phyloP scores from a whole-genome alignment of 2,329 filamentous ascomycete genomes.

The Botrytis byssoidea region DNA sequence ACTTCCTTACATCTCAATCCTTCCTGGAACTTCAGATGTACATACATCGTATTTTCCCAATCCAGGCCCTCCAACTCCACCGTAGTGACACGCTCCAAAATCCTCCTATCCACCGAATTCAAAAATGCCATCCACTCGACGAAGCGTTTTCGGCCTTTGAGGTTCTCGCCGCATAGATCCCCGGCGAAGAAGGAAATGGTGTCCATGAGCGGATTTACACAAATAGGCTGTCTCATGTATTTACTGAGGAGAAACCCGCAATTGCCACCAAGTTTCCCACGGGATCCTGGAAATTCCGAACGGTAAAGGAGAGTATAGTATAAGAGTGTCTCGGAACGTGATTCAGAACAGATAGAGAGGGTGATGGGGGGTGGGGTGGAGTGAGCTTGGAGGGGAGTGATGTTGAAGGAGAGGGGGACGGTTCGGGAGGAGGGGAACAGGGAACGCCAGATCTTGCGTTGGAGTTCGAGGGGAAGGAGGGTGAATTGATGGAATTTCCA shows the following conservation, averaged over 20 bases:
- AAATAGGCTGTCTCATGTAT: slow-evolving; percentile 14
- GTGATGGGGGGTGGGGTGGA: neutral
- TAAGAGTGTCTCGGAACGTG: slow-evolving; percentile 16
- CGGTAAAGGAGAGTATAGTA: slow-evolving; percentile 14
- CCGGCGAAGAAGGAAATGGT: neutral
- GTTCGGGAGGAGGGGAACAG: slow-evolving; percentile 6
- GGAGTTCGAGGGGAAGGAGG: slow-evolving; percentile 9
- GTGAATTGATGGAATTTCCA: neutral
- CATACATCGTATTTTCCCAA: slow-evolving; percentile 17
- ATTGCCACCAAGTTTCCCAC: neutral
- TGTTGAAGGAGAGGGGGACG: slow-evolving; percentile 7
- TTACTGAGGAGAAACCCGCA: neutral
- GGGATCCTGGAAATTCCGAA: neutral
- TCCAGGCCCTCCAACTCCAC: slow-evolving; percentile 2
- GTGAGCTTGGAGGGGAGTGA: neutral
- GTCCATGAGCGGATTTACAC: neutral
- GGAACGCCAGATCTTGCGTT: slow-evolving; percentile 15
- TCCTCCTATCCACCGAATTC: neutral
- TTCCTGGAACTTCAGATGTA: slow-evolving; percentile 14
- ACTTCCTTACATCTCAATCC: slow-evolving; percentile 2
- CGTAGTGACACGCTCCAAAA: neutral
- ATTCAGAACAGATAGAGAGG: slow-evolving; percentile 8
- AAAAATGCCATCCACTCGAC: slow-evolving; percentile 8
- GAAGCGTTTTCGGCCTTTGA: neutral
- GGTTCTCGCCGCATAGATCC: neutral